Percentiles rank a stretch among this genome's conserved stretches.
Evolutionary conservation across 2,329 filamentous ascomycete species (phyloP).

Genomic region (Sclerotinia spermophila): DNA sequence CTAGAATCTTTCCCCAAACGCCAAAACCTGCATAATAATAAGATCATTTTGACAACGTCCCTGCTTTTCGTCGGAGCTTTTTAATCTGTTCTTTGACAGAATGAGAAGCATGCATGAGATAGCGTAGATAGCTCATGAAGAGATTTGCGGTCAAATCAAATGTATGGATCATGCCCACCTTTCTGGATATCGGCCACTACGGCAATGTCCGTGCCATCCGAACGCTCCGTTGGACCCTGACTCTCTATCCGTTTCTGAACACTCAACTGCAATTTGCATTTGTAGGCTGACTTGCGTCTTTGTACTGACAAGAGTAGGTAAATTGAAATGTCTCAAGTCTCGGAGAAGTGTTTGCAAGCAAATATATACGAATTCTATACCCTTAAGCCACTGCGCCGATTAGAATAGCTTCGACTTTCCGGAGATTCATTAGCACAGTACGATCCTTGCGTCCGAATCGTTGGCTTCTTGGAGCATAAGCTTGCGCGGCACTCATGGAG

Average conservation of each 20-base stretch:
- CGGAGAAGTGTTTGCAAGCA: not conserved
- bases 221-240: not conserved
- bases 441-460: not conserved
- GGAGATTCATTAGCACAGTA: not conserved
- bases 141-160: not conserved
- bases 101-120: not conserved
- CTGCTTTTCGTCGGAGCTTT: not conserved
- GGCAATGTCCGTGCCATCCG: not conserved
- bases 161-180: not conserved
- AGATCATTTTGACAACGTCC: not conserved
- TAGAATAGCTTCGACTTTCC: not conserved
- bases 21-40: not conserved
- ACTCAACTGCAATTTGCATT: not conserved
- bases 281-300: not conserved
- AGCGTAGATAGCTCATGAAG: not conserved
- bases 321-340: not conserved
- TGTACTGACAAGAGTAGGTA: not conserved
- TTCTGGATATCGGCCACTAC: not conserved
- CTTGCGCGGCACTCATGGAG: not conserved
- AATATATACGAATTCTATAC: not conserved
- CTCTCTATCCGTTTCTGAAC: not conserved
- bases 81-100: not conserved
- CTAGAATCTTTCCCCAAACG: not conserved
- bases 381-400: not conserved
- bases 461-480: not conserved